Evolutionary conservation across 1,139 yeast species (phyloP), one percentile per base, ranked within the genome.

Genomic region (Saccharomycopsis crataegensis): DNA sequence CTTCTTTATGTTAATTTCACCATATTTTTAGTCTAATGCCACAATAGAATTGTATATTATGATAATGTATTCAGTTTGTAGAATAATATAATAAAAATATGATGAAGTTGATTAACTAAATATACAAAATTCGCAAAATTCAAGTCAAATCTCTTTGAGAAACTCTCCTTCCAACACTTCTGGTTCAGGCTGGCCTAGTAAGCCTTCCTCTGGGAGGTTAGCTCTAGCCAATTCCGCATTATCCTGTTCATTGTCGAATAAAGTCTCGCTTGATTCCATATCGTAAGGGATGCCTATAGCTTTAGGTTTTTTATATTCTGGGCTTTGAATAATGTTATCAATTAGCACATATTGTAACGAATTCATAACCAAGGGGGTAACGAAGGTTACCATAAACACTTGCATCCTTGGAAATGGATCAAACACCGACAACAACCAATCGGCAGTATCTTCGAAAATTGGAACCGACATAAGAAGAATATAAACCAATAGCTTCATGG

Each of bases 331-430:
- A 58, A 93, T 86, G 62, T 86, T 86, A 66, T 93, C 99, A 46
- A 93, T 82, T 59, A 93, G 78, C 50, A 87, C 78, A 64, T 89
- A 86, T 70, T 93, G 98, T 61, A 93, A 74, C 58, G 94, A 82
- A 67, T 93, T 91, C 85, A 93, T 80, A 17, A 83, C 67, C 2
- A 86, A 73, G 1, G 94, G 94, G 58, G 85, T 83, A 1, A 89
- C 77, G 65, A 91, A 80, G 82, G 91, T 86, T 47, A 93, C 96
- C 60, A 93, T 78, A 50, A 86, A 82, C 8, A 91, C 87, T 66
- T 91, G 96, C 49, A 89, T 69, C 60, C 86, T 82, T 37, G 96
- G 94, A 67, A 83, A 84, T 55, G 79, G 81, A 62, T 84, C 82
- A 3, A 93, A 77, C 95, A 96, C 87, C 9, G 87, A 79, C 16